Evolutionary conservation across 768 basidiomycete genomes (phyloP), one percentile per base, ranked within the genome.

Genomic region (Boletus tomentosulus): DNA sequence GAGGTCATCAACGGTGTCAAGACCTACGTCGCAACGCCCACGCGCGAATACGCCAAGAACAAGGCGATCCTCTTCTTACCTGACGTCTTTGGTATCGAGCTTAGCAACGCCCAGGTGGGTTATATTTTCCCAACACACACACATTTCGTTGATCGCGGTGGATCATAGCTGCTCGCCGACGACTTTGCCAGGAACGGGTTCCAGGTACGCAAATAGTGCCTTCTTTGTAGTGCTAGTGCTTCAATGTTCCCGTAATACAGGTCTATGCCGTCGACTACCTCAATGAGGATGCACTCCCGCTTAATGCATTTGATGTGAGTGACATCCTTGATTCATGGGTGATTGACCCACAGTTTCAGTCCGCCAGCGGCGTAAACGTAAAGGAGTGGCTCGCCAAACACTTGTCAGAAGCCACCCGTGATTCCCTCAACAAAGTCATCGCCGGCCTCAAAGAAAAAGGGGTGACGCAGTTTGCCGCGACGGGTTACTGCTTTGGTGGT

Each of bases 41-140:
- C n/a, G n/a, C n/a, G n/a, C n/a, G n/a, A n/a, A n/a, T n/a, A n/a
- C n/a, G n/a, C n/a, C n/a, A n/a, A n/a, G n/a, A n/a, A n/a, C n/a
- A n/a, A n/a, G n/a, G n/a, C n/a, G n/a, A n/a, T n/a, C n/a, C n/a
- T n/a, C n/a, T 80, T 73, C 71, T 63, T 85, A 27, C 52, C 79
- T 3, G 85, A 83, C 57, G 69, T 76, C 44, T 82, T 80, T 53
- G 84, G 83, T 8, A 61, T 76, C 25, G 69, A 76, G 24, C 66
- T 82, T 11, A 39, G 65, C 64, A 84, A 85, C 59, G 49, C 66
- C 35, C 64, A 73, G 66, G 81, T 80, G 39, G 5, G 74, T 48
- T 27, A 6, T 19, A 27, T 11, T 39, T 13, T 19, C 19, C 16
- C 22, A 12, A 25, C 19, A 15, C 25, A 34, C 11, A 1, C 8